These are phyloP conservation scores for Starmerella stellata DNA, from an alignment of 805 yeast species.

Conservation along the genomic window DNA sequence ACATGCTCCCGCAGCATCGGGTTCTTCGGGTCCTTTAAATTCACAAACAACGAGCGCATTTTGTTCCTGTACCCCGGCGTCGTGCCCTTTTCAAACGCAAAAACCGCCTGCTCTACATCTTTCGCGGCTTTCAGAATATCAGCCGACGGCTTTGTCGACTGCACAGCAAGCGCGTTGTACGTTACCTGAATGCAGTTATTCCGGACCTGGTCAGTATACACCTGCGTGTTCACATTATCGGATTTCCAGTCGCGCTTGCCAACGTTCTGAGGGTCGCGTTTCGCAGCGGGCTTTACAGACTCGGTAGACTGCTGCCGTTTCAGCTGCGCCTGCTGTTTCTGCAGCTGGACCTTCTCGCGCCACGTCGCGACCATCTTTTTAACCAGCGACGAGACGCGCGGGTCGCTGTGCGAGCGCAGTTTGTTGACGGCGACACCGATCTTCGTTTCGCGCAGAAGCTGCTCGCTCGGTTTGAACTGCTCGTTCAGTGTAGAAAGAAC, in stretches of 20 bases:
- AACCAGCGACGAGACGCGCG: conserved; percentile 42
- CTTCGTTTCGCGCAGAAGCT: conserved; percentile 73
- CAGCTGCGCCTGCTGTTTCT: conserved; percentile 15
- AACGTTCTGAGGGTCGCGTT: conserved; percentile 11
- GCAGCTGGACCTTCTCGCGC: conserved; percentile 64
- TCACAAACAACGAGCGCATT: conserved; percentile 71
- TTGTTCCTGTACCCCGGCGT: conserved; percentile 54
- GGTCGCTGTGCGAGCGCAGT: conserved; percentile 53
- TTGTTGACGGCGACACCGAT: conserved; percentile 95
- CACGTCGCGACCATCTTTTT: conserved; percentile 68
- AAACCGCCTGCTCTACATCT: conserved; percentile 58
- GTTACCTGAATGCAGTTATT: conserved; percentile 69
- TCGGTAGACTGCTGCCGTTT: background rate
- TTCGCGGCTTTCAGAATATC: conserved; percentile 45
- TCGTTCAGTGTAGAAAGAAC: conserved; percentile 46
- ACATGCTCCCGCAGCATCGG: conserved; percentile 63
- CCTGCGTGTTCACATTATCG: conserved; percentile 56
- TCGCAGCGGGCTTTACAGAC: conserved; percentile 6
- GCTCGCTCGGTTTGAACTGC: conserved; percentile 70
- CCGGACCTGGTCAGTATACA: conserved; percentile 63
- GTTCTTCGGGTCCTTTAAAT: conserved; percentile 73
- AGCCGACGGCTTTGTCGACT: conserved; percentile 41
- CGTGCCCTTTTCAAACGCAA: conserved; percentile 36
- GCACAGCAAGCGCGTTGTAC: conserved; percentile 78
- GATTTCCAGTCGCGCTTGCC: conserved; percentile 36